These are phyloP conservation scores for Cymbopogon flexuosus DNA, from an alignment of 202 grass and related monocot genomes.

Conservation along the genomic window DNA sequence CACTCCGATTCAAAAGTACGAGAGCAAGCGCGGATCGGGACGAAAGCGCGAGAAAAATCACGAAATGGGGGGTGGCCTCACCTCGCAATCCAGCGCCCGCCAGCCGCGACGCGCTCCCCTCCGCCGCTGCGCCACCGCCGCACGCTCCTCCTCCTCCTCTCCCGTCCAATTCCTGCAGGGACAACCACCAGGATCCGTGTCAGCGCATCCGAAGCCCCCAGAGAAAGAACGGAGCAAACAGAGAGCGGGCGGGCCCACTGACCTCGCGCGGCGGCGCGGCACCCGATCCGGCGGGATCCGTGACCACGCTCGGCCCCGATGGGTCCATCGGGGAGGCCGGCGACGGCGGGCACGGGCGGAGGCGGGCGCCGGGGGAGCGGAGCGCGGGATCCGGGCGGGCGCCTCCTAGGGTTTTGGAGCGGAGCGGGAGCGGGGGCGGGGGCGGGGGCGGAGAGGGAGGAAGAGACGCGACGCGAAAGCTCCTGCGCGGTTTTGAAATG, in stretches of 20 bases:
- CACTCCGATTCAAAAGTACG: not conserved
- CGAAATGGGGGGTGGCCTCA: not conserved
- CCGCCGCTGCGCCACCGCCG: not conserved
- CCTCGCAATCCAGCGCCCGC: conserved; percentile 13
- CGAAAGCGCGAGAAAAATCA: not conserved
- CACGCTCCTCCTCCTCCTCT: not conserved
- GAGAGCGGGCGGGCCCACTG: not conserved
- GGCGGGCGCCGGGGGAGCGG: too few relatives aligned
- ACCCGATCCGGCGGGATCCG: conserved; percentile 42
- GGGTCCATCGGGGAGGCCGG: conserved; percentile 30
- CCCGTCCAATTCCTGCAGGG: conserved; percentile 35
- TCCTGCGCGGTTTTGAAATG: conserved; percentile 33
- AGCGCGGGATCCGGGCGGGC: conserved; percentile 23
- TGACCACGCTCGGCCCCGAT: not conserved
- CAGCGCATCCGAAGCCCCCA: not conserved
- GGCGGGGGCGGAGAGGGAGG: not conserved
- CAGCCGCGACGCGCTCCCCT: not conserved
- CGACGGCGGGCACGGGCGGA: not conserved
- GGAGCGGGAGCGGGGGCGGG: not conserved
- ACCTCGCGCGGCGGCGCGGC: conserved; percentile 20
- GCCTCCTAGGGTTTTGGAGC: conserved; percentile 37
- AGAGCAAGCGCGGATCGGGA: not conserved
- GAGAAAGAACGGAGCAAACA: not conserved
- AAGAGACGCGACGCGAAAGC: not conserved
- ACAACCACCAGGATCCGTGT: not conserved